phyloP scores from a whole-genome alignment of 1,284 basidiomycete genomes.

The Hortiboletus rubellus region DNA sequence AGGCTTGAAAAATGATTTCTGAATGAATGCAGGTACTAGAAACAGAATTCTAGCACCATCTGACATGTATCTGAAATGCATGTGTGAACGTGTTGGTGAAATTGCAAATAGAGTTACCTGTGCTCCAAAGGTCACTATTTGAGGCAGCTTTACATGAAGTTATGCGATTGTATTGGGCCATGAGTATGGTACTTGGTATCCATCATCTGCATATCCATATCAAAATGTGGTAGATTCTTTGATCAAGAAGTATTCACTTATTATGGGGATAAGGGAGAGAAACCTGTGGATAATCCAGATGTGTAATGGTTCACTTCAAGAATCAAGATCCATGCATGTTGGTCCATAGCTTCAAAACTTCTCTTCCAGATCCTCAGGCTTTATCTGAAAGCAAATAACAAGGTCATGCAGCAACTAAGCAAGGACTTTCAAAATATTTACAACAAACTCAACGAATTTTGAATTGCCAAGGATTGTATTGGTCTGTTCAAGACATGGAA shows the following conservation, averaged over 20 bases:
- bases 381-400: too few species aligned
- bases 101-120: constrained; percentile 3
- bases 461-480: too few species aligned
- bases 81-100: neutral
- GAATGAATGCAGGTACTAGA: constrained; percentile 24
- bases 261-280: neutral
- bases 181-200: constrained; percentile 11
- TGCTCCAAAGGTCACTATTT: neutral
- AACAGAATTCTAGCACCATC: constrained; percentile 7
- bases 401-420: too few species aligned
- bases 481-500: constrained; percentile 32
- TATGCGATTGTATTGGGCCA: constrained; percentile 25
- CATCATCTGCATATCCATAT: neutral
- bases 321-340: too few species aligned
- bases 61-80: neutral
- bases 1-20: neutral
- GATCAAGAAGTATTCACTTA: constrained; percentile 16
- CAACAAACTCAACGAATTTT: too few species aligned
- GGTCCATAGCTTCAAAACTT: too few species aligned
- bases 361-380: too few species aligned
- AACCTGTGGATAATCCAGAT: constrained; percentile 8
- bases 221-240: constrained; percentile 12
- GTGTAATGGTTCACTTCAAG: neutral
- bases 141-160: constrained; percentile 19
- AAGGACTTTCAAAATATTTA: too few species aligned